phyloP scores from a whole-genome alignment of 2,329 filamentous ascomycete genomes.

The Chaetomiaceae sp. region DNA sequence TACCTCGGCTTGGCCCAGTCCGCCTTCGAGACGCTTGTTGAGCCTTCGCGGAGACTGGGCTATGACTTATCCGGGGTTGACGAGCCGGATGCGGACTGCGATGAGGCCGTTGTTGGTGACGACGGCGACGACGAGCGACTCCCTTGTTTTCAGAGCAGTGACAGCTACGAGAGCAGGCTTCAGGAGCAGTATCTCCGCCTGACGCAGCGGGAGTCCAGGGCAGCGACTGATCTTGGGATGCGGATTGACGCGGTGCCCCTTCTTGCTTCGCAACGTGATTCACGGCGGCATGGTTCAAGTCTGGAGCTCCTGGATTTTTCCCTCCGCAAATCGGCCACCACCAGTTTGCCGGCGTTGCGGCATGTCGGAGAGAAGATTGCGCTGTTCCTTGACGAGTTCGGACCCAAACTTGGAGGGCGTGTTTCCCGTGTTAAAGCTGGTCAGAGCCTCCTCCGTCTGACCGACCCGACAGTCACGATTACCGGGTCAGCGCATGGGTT shows the following conservation, averaged over 20 bases:
- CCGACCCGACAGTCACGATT: conserved; percentile 33
- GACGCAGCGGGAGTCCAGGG: conserved; percentile 22
- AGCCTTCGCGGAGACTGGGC: conserved; percentile 35
- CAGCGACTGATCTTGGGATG: conserved; percentile 35
- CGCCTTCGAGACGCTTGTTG: conserved; percentile 44
- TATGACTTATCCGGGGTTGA: conserved; percentile 32
- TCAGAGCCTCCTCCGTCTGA: conserved; percentile 13
- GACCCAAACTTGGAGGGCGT: not conserved
- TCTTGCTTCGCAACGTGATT: conserved; percentile 1
- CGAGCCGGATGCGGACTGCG: conserved; percentile 23
- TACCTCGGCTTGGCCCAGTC: conserved; percentile 38
- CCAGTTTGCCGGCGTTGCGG: conserved; percentile 31
- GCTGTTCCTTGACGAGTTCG: conserved; percentile 12
- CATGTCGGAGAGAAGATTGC: conserved; percentile 25
- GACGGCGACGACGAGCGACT: conserved; percentile 19
- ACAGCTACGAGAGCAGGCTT: conserved; percentile 21
- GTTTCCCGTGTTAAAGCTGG: not conserved
- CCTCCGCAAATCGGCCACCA: conserved; percentile 34
- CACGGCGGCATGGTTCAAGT: conserved; percentile 4
- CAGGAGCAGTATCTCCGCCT: conserved; percentile 22
- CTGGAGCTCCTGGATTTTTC: conserved; percentile 34
- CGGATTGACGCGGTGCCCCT: conserved; percentile 30
- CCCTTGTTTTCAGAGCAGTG: conserved; percentile 12
- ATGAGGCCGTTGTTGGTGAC: conserved; percentile 18
- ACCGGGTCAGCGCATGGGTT: conserved; percentile 38